phyloP scores from a whole-genome alignment of 768 basidiomycete genomes.

The Xerocomellus amylosporus region DNA sequence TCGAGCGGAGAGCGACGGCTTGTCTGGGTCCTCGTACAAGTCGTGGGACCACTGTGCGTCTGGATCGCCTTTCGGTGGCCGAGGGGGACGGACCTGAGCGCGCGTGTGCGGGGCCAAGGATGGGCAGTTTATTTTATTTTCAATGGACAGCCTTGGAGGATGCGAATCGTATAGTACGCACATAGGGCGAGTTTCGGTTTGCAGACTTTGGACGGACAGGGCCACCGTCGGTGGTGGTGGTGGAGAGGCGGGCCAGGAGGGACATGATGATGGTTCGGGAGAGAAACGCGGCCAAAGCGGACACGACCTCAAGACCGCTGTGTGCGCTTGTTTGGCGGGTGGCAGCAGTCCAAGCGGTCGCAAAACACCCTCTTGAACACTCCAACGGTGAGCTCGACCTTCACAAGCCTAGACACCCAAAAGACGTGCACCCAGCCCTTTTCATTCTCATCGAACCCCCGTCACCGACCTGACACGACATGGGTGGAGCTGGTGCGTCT shows the following conservation, averaged over 20 bases:
- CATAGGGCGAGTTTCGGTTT: constrained; percentile 33
- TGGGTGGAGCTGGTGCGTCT: constrained; percentile 45
- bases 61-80: constrained; percentile 61
- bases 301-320: constrained; percentile 2
- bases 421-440: background rate
- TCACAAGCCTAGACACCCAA: background rate
- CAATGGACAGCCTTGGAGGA: constrained; percentile 20
- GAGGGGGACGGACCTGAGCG: constrained; percentile 41
- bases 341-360: constrained; percentile 21
- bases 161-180: constrained; percentile 34
- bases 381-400: background rate
- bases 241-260: constrained; percentile 30
- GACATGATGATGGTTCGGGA: constrained; percentile 24
- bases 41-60: constrained; percentile 73
- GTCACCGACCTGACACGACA: constrained; percentile 16
- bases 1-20: constrained; percentile 54
- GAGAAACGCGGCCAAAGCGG: constrained; percentile 2
- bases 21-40: constrained; percentile 59
- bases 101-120: background rate
- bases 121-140: constrained; percentile 18
- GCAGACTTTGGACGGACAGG: constrained; percentile 32
- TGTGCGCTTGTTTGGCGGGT: constrained; percentile 29
- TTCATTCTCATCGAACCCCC: background rate
- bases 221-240: constrained; percentile 28
- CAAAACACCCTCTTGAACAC: background rate